Base-by-base conservation (phyloP, 2,329 filamentous ascomycete genomes). In the Metarhizium guizhouense region DNA sequence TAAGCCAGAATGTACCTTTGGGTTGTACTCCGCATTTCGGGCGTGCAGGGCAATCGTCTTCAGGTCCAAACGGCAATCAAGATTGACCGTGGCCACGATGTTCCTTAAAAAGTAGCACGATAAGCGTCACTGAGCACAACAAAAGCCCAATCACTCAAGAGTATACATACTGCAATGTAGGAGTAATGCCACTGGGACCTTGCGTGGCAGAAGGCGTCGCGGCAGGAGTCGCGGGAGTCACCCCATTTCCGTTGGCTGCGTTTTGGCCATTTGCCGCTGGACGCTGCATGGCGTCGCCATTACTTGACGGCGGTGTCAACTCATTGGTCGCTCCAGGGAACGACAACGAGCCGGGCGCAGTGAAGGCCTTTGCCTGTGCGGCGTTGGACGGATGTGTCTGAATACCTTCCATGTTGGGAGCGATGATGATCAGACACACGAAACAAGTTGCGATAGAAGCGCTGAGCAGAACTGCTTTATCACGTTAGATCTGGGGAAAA, bases 21-120 rank as follows among this genome's bases (percentile, higher is more conserved):
- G 92, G 71, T 96, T 96, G 81, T 96, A 96, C 80, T 97, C 94
- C 61, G 94, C 94, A 73, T 97, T 99, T 75, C 94, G 87, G 61
- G 94, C 94, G 75, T 99, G 94, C 71, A 97, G 82, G 66, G 94
- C 94, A 72, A 99, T 97, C 66, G 94, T 97, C 87, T 97, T 97
- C 64, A 99, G 82, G 72, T 99, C 94, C 76, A 97, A 79, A 65
- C 93, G 92, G 77, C 93, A 96, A 79, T 95, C 90, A 69, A 97
- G 83, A 74, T 97, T 97, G 79, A 97, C 94, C 65, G 94, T 99
- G 64, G 94, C 93, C 74, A 97, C 93, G 77, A 97, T 96, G 79
- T 97, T 96, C 86, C 90, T 95, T 90, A 58, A 68, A 60, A 67
- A 42, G 16, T 32, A 60, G 68, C 65, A 64, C 72, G 70, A 78